Evolutionary conservation across 2,329 filamentous ascomycete genomes (phyloP).

Genomic region (Emmonsiellopsis sp.): DNA sequence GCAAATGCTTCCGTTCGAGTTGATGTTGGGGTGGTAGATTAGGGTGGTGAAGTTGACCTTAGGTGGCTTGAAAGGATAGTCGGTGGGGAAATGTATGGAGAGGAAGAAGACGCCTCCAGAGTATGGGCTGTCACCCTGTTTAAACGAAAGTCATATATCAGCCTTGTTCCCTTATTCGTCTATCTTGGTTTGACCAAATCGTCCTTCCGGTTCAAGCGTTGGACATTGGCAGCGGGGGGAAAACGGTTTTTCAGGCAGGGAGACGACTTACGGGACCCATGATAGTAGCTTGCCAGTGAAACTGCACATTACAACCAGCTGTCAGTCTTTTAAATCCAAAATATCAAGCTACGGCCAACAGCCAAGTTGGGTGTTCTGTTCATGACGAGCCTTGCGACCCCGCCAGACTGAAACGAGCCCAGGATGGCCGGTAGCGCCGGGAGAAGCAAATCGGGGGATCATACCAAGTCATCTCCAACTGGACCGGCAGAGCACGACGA

Average conservation of each 20-base stretch:
- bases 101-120: slow-evolving; percentile 98
- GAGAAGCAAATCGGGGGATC: slow-evolving; percentile 32
- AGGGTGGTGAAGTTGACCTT: slow-evolving; percentile 99
- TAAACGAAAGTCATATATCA: slow-evolving; percentile 4
- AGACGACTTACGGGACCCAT: slow-evolving; percentile 85
- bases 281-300: slow-evolving; percentile 99
- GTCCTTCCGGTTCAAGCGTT: not conserved
- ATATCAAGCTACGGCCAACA: slow-evolving; percentile 1
- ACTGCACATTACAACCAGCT: slow-evolving; percentile 49
- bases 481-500: slow-evolving; percentile 98
- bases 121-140: slow-evolving; percentile 88
- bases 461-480: slow-evolving; percentile 94
- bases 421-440: slow-evolving; percentile 12
- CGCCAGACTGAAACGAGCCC: slow-evolving; percentile 9
- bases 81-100: slow-evolving; percentile 97
- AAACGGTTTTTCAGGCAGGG: slow-evolving; percentile 10
- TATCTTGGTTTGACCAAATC: not conserved
- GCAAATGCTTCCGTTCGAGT: slow-evolving; percentile 99
- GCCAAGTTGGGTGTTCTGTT: not conserved
- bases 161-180: not conserved
- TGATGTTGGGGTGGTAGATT: slow-evolving; percentile 99
- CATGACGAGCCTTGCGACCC: not conserved
- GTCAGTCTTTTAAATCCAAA: slow-evolving; percentile 9
- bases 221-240: not conserved
- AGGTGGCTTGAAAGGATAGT: slow-evolving; percentile 99